Evolutionary conservation across 73 alveolate genomes (phyloP).

Genomic region (Paramecium pentaurelia): DNA sequence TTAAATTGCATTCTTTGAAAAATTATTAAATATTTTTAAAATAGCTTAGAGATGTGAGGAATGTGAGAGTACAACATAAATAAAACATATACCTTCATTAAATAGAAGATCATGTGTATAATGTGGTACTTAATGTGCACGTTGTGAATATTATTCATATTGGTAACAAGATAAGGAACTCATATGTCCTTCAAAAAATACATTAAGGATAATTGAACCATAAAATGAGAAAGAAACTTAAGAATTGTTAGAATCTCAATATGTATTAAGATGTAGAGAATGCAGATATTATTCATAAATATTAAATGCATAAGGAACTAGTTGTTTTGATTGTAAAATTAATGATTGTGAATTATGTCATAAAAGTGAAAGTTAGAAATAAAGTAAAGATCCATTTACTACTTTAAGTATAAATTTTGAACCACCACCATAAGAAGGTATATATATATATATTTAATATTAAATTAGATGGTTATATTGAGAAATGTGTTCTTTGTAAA

Average conservation of each 20-base stretch:
- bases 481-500: background rate
- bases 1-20: background rate
- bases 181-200: background rate
- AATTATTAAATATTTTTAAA: background rate
- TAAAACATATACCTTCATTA: background rate
- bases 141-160: constrained; percentile 1
- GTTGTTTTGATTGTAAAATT: background rate
- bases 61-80: background rate
- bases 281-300: background rate
- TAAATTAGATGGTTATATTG: background rate
- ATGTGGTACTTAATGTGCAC: background rate
- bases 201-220: background rate
- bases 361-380: background rate
- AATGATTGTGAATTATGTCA: background rate
- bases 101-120: background rate
- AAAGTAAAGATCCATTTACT: background rate
- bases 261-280: constrained; percentile 17
- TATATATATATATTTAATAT: background rate
- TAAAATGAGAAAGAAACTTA: background rate
- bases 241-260: background rate
- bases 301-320: background rate
- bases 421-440: background rate
- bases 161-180: background rate
- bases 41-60: constrained; percentile 2
- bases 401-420: background rate